These are phyloP conservation scores for Plasmopara muralis DNA, from an alignment of 352 stramenopile species.

Conservation along the genomic window DNA sequence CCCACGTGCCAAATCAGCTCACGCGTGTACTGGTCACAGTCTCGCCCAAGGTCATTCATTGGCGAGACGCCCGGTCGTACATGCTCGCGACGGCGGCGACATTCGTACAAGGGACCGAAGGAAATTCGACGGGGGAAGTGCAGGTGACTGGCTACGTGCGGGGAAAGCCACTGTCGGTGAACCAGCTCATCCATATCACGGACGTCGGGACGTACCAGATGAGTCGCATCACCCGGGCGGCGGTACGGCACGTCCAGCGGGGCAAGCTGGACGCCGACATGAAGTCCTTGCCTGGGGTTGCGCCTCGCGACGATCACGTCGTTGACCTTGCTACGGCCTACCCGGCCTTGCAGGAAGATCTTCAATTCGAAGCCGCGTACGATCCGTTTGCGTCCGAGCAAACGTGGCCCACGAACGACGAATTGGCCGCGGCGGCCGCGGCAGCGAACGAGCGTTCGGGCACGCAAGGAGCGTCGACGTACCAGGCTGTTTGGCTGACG, in stretches of 20 bases:
- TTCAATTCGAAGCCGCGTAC: conserved; percentile 85
- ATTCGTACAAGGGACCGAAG: conserved; percentile 42
- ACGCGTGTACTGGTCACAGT: conserved; percentile 74
- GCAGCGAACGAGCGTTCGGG: conserved; percentile 54
- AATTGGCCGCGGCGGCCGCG: conserved; percentile 85
- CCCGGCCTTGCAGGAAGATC: conserved; percentile 61
- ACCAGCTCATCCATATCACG: conserved; percentile 95
- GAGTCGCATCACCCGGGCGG: conserved; percentile 53
- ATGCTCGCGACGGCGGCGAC: conserved; percentile 68
- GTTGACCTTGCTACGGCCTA: conserved; percentile 63
- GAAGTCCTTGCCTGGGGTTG: conserved; percentile 15
- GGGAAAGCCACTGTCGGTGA: conserved; percentile 90
- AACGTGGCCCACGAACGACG: conserved; percentile 95
- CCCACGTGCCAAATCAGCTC: conserved; percentile 76
- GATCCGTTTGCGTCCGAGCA: conserved; percentile 96
- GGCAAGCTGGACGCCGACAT: conserved; percentile 33
- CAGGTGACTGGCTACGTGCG: conserved; percentile 94
- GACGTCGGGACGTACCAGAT: conserved; percentile 93
- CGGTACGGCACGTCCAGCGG: conserved; percentile 37
- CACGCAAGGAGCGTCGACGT: conserved; percentile 82
- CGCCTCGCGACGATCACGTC: conserved; percentile 21
- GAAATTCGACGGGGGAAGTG: conserved; percentile 57
- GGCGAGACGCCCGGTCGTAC: conserved; percentile 84
- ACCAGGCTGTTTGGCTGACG: conserved; percentile 93
- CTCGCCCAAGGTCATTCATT: conserved; percentile 81